Evolutionary conservation across 208 protist genomes (phyloP).

Genomic region (Leishmania turanica): DNA sequence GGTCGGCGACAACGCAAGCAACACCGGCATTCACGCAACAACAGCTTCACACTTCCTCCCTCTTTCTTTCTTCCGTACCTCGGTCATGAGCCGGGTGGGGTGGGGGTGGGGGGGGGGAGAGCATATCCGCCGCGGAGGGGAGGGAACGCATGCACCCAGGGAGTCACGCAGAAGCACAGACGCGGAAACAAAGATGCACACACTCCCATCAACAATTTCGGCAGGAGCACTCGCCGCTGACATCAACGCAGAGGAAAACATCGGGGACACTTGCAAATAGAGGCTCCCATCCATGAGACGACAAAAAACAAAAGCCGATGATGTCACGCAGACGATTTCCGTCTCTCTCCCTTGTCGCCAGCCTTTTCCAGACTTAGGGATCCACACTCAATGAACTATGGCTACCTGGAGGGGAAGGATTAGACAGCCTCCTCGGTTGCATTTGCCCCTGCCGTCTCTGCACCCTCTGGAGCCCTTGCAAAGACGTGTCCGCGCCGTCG

Average conservation of each 20-base stretch:
- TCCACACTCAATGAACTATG: too few relatives aligned
- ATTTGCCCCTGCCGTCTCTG: not conserved
- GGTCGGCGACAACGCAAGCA: not conserved
- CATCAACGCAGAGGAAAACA: not conserved
- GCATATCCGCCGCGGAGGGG: not conserved
- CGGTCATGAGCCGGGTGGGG: not conserved
- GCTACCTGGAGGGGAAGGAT: not conserved
- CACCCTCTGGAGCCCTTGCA: not conserved
- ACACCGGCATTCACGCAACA: not conserved
- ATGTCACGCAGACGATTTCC: not conserved
- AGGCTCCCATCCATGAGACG: not conserved
- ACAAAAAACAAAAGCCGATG: not conserved
- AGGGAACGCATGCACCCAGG: not conserved
- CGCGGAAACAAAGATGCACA: not conserved
- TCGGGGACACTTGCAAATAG: not conserved
- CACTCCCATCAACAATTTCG: not conserved
- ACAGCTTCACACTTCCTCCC: not conserved
- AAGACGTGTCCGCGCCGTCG: not conserved
- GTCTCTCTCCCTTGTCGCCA: not conserved
- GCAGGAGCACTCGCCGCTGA: not conserved
- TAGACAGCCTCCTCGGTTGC: not conserved
- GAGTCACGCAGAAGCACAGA: not conserved
- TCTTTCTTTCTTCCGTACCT: not conserved
- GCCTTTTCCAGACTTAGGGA: too few relatives aligned
- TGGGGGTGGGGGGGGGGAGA: accelerated